Evolutionary conservation across 2,329 filamentous ascomycete species (phyloP), one percentile per base, ranked within the genome.

Genomic region (Colletotrichum higginsianum): DNA sequence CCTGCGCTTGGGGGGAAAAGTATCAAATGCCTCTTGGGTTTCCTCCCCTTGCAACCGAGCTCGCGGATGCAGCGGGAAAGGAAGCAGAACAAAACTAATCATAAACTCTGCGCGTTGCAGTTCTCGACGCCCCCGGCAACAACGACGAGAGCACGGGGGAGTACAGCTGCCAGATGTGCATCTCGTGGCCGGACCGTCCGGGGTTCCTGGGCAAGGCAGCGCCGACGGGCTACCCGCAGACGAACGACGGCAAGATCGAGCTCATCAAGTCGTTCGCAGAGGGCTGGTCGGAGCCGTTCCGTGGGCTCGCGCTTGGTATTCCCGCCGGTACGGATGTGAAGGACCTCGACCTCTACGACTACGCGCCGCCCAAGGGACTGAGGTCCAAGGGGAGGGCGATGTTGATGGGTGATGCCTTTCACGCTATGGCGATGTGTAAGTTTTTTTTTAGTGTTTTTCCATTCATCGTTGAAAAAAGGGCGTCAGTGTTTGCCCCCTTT

Each of bases 361-460:
- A 86, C 79, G 78, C 83, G 1, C 86, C 85, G 1, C 79, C 80
- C 1, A 75, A 74, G 4, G 78, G 77, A 1, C 67, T 83, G 6
- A 83, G 80, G 55, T 79, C 80, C 0, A 79, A 77, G 8, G 85
- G 85, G 0, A 80, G 81, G 2, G 84, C 83, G 0, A 82, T 86
- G 0, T 74, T 90, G 1, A 81, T 88, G 68, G 88, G 88, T 0
- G 88, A 90, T 76, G 85, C 88, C 0, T 81, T 88, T 3, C 88
- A 90, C 76, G 83, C 86, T 0, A 90, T 90, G 88, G 85, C 86
- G 0, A 90, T 90, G 88, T 90, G 87, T 90, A 83, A 78, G n/a
- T 18, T 35, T 16, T 18, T 2, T 5, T 11, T 12, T 38, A 4
- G n/a, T n/a, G n/a, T n/a, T n/a, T n/a, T 13, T 21, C 76, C n/a